phyloP scores from a whole-genome alignment of 352 stramenopile species.

The Achlya hypogyna region DNA sequence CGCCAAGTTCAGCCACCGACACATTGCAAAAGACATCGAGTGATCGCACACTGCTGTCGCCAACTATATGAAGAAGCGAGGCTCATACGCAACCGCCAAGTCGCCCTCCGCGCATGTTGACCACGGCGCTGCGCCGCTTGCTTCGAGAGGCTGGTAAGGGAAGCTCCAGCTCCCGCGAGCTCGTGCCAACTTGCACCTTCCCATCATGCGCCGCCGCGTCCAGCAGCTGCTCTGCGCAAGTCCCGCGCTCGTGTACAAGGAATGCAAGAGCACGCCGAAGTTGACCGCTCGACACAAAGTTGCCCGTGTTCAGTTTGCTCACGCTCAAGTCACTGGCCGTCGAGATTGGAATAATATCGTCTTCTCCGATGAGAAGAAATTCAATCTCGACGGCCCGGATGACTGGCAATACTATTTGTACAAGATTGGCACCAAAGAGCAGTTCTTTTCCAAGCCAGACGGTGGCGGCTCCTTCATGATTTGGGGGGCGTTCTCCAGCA shows the following conservation, averaged over 20 bases:
- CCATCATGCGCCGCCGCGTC: neutral
- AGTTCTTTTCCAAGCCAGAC: neutral
- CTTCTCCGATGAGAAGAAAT: constrained; percentile 39
- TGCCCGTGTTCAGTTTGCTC: constrained; percentile 20
- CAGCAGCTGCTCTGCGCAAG: neutral
- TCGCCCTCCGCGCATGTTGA: neutral
- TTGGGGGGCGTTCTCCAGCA: neutral
- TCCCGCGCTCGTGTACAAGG: neutral
- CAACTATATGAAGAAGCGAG: neutral
- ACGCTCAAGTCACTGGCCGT: constrained; percentile 4
- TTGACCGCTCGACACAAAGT: constrained; percentile 23
- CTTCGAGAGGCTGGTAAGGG: no score
- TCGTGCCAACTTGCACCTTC: no score
- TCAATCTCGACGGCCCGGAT: constrained; percentile 33
- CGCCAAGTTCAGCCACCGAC: neutral
- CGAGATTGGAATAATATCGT: constrained; percentile 25
- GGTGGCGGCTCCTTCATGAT: neutral
- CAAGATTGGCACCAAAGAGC: constrained; percentile 12
- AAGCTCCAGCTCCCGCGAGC: no score
- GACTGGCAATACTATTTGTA: constrained; percentile 27
- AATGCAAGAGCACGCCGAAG: neutral
- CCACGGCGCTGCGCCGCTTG: no score
- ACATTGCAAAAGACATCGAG: neutral
- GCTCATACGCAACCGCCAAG: neutral
- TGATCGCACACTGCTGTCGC: neutral